These are phyloP conservation scores for Coniochaeta sp. DNA, from an alignment of 2,329 filamentous ascomycete genomes.

Conservation along the genomic window DNA sequence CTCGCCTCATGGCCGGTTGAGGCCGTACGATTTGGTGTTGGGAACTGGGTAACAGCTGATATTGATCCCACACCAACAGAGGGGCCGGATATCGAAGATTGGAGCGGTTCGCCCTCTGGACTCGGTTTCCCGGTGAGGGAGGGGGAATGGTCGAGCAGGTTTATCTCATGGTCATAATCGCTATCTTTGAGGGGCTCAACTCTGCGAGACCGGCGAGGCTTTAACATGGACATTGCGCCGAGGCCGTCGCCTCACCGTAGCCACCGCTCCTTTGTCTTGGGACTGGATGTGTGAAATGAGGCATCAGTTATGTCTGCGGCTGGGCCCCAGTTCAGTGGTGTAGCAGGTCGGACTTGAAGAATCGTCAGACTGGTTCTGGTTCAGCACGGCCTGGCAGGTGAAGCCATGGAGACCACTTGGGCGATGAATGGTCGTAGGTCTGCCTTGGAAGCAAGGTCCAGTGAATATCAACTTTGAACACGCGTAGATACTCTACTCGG, in stretches of 20 bases:
- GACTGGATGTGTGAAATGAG: neutral
- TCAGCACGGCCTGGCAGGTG: neutral
- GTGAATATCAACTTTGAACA: too few species aligned
- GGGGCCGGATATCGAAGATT: conserved; percentile 13
- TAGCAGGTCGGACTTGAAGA: neutral
- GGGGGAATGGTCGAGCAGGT: conserved; percentile 50
- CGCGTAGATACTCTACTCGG: neutral
- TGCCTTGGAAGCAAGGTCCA: too few species aligned
- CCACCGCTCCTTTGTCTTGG: neutral
- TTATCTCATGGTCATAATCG: conserved; percentile 67
- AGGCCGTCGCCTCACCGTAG: conserved; percentile 7
- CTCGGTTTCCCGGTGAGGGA: neutral
- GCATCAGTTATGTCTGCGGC: neutral
- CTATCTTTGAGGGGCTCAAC: conserved; percentile 45
- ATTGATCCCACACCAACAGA: neutral
- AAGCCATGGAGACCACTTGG: neutral
- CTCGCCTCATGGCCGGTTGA: neutral
- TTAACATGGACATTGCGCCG: conserved; percentile 29
- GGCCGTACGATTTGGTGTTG: neutral
- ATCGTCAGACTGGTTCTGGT: neutral
- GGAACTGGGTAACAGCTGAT: neutral
- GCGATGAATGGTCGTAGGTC: too few species aligned
- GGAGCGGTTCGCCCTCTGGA: neutral
- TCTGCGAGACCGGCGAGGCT: conserved; percentile 45
- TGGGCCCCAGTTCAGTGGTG: neutral